Evolutionary conservation across 345 rosid species (phyloP).

Genomic region (Leavenworthia alabamica): DNA sequence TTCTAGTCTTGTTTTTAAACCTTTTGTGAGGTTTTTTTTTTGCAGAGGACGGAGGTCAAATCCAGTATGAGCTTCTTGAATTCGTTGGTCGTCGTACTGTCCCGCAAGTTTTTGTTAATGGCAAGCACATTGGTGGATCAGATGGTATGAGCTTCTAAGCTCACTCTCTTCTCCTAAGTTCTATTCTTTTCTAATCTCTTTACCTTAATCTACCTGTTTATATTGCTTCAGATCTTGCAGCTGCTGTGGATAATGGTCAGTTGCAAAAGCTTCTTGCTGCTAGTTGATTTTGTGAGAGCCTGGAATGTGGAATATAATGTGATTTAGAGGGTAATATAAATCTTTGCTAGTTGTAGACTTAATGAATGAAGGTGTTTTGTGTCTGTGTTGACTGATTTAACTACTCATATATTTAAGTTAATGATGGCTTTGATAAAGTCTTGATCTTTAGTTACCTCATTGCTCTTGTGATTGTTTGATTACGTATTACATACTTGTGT

Average conservation of each 20-base stretch:
- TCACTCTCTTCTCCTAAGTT: neutral
- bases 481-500: too few species aligned
- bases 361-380: slow-evolving; percentile 3
- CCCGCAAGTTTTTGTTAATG: slow-evolving; percentile 83
- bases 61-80: slow-evolving; percentile 66
- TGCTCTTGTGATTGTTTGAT: neutral
- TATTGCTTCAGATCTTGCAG: slow-evolving; percentile 47
- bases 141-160: slow-evolving; percentile 43
- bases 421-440: slow-evolving; percentile 7
- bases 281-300: neutral
- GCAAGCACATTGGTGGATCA: slow-evolving; percentile 87
- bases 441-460: neutral
- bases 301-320: neutral
- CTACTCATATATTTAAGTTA: neutral
- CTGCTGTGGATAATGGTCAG: slow-evolving; percentile 38
- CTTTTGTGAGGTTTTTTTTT: neutral
- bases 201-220: neutral
- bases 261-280: slow-evolving; percentile 43
- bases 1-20: neutral
- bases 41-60: slow-evolving; percentile 67
- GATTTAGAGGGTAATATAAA: neutral
- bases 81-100: slow-evolving; percentile 73
- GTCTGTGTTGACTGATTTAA: neutral
- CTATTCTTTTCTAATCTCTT: neutral
- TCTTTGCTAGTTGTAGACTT: slow-evolving; percentile 8